Conservation (phyloP, 495 filamentous ascomycete species). For the Neurospora sp. region DNA sequence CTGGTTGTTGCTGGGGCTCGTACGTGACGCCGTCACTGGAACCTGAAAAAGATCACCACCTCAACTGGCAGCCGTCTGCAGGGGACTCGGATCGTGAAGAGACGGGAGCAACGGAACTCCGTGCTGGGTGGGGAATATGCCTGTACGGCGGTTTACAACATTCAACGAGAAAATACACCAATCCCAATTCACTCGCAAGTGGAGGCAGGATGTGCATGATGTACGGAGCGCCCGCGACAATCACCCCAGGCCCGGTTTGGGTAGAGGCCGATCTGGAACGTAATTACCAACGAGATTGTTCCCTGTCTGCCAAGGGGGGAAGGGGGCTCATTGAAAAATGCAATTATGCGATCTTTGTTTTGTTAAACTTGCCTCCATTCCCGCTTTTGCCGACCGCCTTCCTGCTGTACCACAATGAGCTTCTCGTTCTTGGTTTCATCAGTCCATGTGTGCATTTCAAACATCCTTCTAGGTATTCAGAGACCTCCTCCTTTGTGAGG, state of each 20-base stretch:
- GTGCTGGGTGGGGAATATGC: background rate
- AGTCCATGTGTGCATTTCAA: background rate
- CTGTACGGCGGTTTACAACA: slow-evolving; percentile 4
- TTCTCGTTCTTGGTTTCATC: background rate
- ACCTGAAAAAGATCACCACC: background rate
- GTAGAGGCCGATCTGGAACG: slow-evolving; percentile 9
- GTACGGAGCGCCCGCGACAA: slow-evolving; percentile 10
- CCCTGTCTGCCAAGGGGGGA: background rate
- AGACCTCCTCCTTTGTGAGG: background rate
- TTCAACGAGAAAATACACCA: background rate
- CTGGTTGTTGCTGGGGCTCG: background rate
- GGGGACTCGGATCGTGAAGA: background rate
- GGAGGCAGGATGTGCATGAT: slow-evolving; percentile 17
- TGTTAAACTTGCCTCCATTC: background rate
- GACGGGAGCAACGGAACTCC: background rate
- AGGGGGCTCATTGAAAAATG: background rate
- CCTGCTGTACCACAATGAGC: background rate
- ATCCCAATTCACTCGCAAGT: slow-evolving; percentile 1
- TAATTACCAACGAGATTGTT: slow-evolving; percentile 2
- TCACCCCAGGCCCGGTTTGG: slow-evolving; percentile 3
- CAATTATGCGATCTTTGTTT: background rate
- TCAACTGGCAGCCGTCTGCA: background rate
- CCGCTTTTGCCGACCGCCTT: background rate
- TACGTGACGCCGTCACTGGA: background rate
- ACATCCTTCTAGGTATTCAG: background rate